These are phyloP conservation scores for Linnemannia hyalina DNA, from an alignment of 192 early-diverging fungal species.

Conservation along the genomic window DNA sequence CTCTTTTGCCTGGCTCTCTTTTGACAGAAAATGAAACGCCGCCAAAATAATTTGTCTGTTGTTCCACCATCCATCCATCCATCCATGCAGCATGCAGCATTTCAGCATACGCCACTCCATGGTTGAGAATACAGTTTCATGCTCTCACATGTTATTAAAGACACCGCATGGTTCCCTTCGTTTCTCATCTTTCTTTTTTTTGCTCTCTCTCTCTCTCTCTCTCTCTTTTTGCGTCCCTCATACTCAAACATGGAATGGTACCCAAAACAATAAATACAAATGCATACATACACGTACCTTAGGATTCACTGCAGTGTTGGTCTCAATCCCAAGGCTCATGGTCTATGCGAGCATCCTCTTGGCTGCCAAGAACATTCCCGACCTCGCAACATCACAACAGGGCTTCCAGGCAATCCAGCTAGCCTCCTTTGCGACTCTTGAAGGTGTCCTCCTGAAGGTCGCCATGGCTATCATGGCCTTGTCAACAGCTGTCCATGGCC, in stretches of 20 bases:
- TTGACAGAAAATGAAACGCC: neutral
- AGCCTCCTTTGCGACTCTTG: neutral
- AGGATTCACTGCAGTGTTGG: conserved; percentile 28
- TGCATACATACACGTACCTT: neutral
- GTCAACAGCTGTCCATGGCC: neutral
- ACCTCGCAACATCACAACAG: neutral
- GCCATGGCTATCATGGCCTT: conserved; percentile 16
- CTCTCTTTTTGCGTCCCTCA: neutral
- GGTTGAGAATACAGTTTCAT: neutral
- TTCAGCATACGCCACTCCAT: neutral
- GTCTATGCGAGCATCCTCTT: conserved; percentile 34
- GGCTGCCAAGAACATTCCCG: conserved; percentile 11
- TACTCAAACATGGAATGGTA: neutral
- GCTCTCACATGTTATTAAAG: conserved; percentile 6
- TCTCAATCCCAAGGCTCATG: conserved; percentile 27
- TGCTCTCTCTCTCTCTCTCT: too few relatives aligned
- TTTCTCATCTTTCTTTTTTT: neutral
- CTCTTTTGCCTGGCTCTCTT: neutral
- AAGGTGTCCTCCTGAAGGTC: neutral
- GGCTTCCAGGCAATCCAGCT: conserved; percentile 24
- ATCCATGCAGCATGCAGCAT: neutral
- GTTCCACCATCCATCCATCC: neutral
- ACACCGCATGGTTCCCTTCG: neutral
- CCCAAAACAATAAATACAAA: neutral
- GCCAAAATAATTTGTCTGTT: neutral